These are phyloP conservation scores for Candida khao-thaluensis DNA, from an alignment of 805 yeast genomes.

Conservation along the genomic window DNA sequence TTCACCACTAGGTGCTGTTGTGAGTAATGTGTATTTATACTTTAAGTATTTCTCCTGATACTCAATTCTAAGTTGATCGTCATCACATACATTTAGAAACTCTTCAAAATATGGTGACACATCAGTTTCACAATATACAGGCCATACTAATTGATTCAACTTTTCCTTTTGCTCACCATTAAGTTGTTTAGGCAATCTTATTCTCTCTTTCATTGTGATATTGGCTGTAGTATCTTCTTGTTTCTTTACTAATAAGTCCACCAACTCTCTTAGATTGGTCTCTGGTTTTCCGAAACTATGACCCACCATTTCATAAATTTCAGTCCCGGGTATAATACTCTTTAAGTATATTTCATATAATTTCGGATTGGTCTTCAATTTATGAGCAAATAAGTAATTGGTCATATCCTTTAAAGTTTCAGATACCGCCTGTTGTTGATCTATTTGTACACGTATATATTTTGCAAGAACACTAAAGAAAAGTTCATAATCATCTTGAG, in stretches of 20 bases:
- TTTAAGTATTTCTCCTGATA: constrained; percentile 61
- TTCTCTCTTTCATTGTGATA: constrained; percentile 45
- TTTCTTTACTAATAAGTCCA: constrained; percentile 36
- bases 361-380: constrained; percentile 25
- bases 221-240: constrained; percentile 45
- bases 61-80: constrained; percentile 57
- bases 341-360: constrained; percentile 50
- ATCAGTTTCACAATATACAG: constrained; percentile 48
- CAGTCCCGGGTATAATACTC: constrained; percentile 54
- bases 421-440: constrained; percentile 44
- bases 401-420: constrained; percentile 51
- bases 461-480: constrained; percentile 50
- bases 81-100: constrained; percentile 55
- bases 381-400: constrained; percentile 41
- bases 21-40: constrained; percentile 54
- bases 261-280: constrained; percentile 44
- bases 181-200: constrained; percentile 46
- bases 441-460: constrained; percentile 41
- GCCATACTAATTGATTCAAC: constrained; percentile 44
- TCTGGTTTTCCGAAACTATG: constrained; percentile 42
- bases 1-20: constrained; percentile 50
- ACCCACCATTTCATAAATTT: constrained; percentile 53
- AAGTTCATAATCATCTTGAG: constrained; percentile 33
- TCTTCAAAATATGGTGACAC: constrained; percentile 54
- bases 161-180: constrained; percentile 39